phyloP scores from a whole-genome alignment of 768 basidiomycete species.

The Lentinula aciculospora region DNA sequence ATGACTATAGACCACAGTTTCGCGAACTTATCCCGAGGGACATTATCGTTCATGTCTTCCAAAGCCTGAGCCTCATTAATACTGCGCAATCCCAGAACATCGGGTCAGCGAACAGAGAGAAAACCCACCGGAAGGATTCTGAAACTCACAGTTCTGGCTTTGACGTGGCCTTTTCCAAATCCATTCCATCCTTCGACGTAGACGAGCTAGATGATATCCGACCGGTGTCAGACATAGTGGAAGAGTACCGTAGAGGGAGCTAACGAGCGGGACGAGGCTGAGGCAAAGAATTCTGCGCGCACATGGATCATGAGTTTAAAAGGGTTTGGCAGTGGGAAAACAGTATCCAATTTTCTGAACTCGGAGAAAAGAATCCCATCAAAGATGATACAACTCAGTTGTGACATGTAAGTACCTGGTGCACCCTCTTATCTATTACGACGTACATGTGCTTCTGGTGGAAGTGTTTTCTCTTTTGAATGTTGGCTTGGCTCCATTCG shows the following conservation, averaged over 20 bases:
- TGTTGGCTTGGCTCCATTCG: neutral
- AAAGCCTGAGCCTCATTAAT: neutral
- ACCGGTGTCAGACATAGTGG: neutral
- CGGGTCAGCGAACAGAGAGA: neutral
- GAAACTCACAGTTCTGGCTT: neutral
- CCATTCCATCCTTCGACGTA: too few relatives aligned
- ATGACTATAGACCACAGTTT: neutral
- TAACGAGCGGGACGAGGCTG: neutral
- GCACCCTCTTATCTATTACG: neutral
- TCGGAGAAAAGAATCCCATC: neutral
- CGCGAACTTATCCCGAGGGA: constrained; percentile 1
- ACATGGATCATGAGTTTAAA: neutral
- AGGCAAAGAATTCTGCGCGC: neutral
- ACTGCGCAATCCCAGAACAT: neutral
- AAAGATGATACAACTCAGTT: neutral
- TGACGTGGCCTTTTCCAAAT: too few relatives aligned
- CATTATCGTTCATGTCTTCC: constrained; percentile 1
- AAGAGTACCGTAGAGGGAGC: neutral
- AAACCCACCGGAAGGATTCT: neutral
- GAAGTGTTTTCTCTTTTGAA: neutral
- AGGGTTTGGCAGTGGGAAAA: neutral
- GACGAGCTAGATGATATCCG: neutral
- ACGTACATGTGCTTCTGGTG: constrained; percentile 1
- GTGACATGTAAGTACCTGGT: constrained; percentile 2
- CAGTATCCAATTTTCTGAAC: neutral